Conservation (phyloP, 2,329 filamentous ascomycete species). For the Monosporascus sp. region DNA sequence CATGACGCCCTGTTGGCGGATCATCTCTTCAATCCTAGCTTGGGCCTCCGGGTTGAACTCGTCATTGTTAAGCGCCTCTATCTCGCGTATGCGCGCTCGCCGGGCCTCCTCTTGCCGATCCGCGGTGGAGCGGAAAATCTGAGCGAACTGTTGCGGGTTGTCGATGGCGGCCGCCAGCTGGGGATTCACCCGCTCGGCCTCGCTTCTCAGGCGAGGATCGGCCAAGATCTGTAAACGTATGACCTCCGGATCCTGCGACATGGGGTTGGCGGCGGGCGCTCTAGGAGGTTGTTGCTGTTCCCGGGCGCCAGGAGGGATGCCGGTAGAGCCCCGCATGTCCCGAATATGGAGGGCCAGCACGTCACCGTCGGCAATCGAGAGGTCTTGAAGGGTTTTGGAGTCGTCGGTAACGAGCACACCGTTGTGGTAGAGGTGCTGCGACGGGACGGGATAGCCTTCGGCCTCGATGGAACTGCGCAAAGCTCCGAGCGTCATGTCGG, state of each 20-base stretch:
- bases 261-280: slow-evolving; percentile 21
- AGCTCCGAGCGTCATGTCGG: slow-evolving; percentile 70
- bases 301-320: slow-evolving; percentile 30
- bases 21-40: slow-evolving; percentile 91
- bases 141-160: slow-evolving; percentile 69
- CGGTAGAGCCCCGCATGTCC: slow-evolving; percentile 47
- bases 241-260: slow-evolving; percentile 66
- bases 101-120: slow-evolving; percentile 68
- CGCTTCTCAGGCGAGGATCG: slow-evolving; percentile 65
- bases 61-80: slow-evolving; percentile 82
- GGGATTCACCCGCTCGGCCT: slow-evolving; percentile 68
- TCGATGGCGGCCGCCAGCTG: slow-evolving; percentile 72
- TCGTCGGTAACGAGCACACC: slow-evolving; percentile 75
- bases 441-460: slow-evolving; percentile 66
- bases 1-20: slow-evolving; percentile 87
- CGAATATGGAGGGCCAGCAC: slow-evolving; percentile 85
- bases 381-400: slow-evolving; percentile 72
- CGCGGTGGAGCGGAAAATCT: slow-evolving; percentile 63
- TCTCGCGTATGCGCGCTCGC: slow-evolving; percentile 73
- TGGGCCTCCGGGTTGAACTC: slow-evolving; percentile 93
- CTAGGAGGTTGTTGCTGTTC: slow-evolving; percentile 30
- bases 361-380: slow-evolving; percentile 79
- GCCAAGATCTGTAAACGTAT: slow-evolving; percentile 78
- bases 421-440: slow-evolving; percentile 87
- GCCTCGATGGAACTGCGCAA: slow-evolving; percentile 85